These are phyloP conservation scores for Euphorbia lathyris DNA, from an alignment of 345 rosid species.

Conservation along the genomic window DNA sequence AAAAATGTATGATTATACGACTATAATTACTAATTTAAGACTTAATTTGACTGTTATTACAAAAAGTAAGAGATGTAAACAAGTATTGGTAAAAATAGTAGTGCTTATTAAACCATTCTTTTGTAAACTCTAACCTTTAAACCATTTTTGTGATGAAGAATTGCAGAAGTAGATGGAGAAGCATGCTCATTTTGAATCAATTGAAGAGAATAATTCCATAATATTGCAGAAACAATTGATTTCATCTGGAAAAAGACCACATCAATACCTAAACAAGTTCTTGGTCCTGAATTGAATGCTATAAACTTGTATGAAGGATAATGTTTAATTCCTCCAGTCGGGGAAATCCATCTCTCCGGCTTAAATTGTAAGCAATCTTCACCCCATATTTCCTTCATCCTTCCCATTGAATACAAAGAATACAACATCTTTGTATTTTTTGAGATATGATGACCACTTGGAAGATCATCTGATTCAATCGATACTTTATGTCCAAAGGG, in stretches of 20 bases:
- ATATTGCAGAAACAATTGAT: background rate
- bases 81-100: too few relatives aligned
- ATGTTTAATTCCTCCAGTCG: too few relatives aligned
- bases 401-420: constrained; percentile 68
- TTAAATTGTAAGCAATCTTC: too few relatives aligned
- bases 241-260: background rate
- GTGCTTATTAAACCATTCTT: constrained; percentile 2
- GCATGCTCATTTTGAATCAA: background rate
- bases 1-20: too few relatives aligned
- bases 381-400: too few relatives aligned
- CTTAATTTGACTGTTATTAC: too few relatives aligned
- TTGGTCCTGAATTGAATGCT: constrained; percentile 10
- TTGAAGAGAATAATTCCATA: constrained; percentile 8
- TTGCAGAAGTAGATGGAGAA: background rate
- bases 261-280: constrained; percentile 19
- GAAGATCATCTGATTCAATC: constrained; percentile 42
- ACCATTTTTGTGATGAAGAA: constrained; percentile 11
- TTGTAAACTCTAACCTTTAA: constrained; percentile 8
- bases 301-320: too few relatives aligned
- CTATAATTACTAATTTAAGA: too few relatives aligned
- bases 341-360: too few relatives aligned
- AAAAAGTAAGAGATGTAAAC: too few relatives aligned
- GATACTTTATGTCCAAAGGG: constrained; percentile 71
- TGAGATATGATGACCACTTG: constrained; percentile 54
- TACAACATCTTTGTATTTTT: constrained; percentile 58